Evolutionary conservation across 495 filamentous ascomycete genomes (phyloP).

Genomic region (Lichenothelia convexa): DNA sequence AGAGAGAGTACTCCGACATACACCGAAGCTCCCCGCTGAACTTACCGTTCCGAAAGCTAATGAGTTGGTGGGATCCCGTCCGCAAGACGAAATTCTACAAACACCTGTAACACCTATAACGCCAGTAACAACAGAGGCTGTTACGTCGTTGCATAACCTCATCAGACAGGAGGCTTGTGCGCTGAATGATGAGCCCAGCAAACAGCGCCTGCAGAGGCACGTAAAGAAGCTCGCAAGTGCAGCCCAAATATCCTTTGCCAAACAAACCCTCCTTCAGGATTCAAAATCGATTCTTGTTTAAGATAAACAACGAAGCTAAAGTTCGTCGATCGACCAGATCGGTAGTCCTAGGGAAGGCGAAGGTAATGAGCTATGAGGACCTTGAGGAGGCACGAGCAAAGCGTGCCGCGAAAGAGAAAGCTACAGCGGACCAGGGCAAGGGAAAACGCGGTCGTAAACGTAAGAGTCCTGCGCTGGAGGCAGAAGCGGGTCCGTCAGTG

Average conservation of each 20-base stretch:
- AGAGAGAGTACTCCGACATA: neutral
- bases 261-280: conserved; percentile 2
- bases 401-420: conserved; percentile 6
- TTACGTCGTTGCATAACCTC: conserved; percentile 3
- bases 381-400: conserved; percentile 4
- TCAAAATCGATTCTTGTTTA: conserved; percentile 5
- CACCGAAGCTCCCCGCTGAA: neutral
- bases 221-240: conserved; percentile 7
- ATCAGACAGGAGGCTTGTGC: conserved; percentile 5
- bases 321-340: conserved; percentile 6
- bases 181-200: conserved; percentile 4
- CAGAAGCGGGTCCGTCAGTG: neutral
- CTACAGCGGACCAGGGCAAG: conserved; percentile 1
- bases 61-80: neutral
- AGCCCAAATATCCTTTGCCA: conserved; percentile 2
- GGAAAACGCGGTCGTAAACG: neutral
- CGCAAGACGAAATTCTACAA: neutral
- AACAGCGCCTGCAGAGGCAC: conserved; percentile 5
- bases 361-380: conserved; percentile 8
- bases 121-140: neutral
- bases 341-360: conserved; percentile 6
- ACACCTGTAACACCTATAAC: no score
- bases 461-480: neutral
- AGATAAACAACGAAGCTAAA: conserved; percentile 9
- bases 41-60: neutral